These are phyloP conservation scores for Blepharisma japonicum DNA, from an alignment of 73 alveolate species.

Conservation along the genomic window DNA sequence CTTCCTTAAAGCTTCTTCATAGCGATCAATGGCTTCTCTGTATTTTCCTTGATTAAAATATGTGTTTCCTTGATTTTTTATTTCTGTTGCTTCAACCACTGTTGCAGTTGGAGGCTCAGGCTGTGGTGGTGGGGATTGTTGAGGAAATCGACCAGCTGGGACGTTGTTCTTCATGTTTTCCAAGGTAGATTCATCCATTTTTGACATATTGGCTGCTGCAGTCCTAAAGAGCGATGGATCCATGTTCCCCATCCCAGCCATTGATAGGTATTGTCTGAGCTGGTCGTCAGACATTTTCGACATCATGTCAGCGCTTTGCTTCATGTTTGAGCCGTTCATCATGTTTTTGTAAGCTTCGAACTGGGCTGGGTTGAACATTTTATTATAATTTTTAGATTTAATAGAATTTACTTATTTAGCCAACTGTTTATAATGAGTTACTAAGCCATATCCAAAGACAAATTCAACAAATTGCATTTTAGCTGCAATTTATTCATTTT, in stretches of 20 bases:
- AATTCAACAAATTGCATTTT: no score
- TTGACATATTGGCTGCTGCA: slow-evolving; percentile 8
- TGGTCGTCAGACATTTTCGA: slow-evolving; percentile 25
- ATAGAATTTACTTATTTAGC: no score
- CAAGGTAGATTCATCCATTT: slow-evolving; percentile 17
- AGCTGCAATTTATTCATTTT: no score
- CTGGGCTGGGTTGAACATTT: slow-evolving; percentile 30
- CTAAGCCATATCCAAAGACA: no score
- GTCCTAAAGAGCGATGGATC: slow-evolving; percentile 1
- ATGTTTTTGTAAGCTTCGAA: slow-evolving; percentile 12
- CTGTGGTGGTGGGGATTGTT: no score
- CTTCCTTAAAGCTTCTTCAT: background rate
- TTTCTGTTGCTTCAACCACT: background rate
- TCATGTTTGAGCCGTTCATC: slow-evolving; percentile 22
- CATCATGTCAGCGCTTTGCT: slow-evolving; percentile 31
- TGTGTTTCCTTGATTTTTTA: slow-evolving; percentile 2
- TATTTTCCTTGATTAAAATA: slow-evolving; percentile 4
- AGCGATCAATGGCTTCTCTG: background rate
- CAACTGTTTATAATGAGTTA: no score
- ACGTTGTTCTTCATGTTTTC: slow-evolving; percentile 16
- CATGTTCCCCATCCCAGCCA: slow-evolving; percentile 15
- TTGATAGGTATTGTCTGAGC: background rate
- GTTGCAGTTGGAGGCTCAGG: slow-evolving; percentile 19
- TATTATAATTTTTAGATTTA: no score
- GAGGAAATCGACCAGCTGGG: background rate